Base-by-base conservation (phyloP, 2,329 filamentous ascomycete genomes). In the Aspergillus hiratsukae region DNA sequence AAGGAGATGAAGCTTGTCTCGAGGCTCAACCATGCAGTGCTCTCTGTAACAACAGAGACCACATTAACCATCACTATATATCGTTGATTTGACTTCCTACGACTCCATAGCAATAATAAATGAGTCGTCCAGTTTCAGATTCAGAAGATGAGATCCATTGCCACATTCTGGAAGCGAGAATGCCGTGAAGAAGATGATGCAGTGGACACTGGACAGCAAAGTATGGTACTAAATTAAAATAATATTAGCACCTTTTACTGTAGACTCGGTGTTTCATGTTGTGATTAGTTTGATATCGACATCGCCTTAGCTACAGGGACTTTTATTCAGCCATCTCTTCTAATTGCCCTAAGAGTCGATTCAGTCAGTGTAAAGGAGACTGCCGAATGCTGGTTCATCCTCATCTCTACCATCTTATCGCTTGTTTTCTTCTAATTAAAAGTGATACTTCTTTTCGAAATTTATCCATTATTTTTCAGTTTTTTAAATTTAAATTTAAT, bases 251-350 rank as follows among this genome's bases (percentile, higher is more conserved):
- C 14, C 14, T 7, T 29, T 37, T 17, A 7, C 11, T 14, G 10
- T 51, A 21, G 23, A 48, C 31, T 57, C 53, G 55, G 17, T 25
- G 55, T 57, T 57, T 57, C 55, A 57, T 51, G 46, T 50, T 57
- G 9, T 29, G 52, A 31, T 49, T 56, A 52, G 54, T 46, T 9
- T 29, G 29, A 49, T 41, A 37, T 31, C 29, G 35, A 46, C 45
- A 31, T 28, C 35, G 45, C 29, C 37, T 46, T 51, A 52, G 40
- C 41, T 28, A 23, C 43, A 52, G 43, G 29, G 21, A 46, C 43
- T 46, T 41, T 46, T 46, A 46, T 46, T 46, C 43, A 46, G 43
- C 17, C 43, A 46, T 46, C n/a, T 37, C 31, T 37, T 17, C 31
- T 3, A 17, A 37, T 17, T 37, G 31, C 31, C 14, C 14, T 37